A percentile compares a stretch with the other conserved stretches of the same genome.
phyloP scores from a whole-genome alignment of 2,329 filamentous ascomycete species.

The Pestalotiopsis fici region DNA sequence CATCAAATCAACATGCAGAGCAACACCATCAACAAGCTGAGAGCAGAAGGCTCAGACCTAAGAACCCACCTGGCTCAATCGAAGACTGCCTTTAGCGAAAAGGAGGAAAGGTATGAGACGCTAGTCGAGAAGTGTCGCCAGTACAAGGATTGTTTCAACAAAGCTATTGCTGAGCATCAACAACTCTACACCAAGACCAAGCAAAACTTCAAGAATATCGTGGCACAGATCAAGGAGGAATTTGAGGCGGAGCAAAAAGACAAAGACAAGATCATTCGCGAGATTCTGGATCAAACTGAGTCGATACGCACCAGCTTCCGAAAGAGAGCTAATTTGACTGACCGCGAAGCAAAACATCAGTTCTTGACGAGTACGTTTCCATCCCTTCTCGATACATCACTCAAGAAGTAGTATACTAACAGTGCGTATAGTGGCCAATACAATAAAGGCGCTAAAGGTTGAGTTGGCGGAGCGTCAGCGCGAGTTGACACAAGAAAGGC shows the following conservation, averaged over 20 bases:
- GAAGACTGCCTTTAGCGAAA: neutral
- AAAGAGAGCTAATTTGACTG: neutral
- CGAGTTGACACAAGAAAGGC: slow-evolving; percentile 5
- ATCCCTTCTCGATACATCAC: neutral
- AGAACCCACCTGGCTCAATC: neutral
- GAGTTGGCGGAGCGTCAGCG: slow-evolving; percentile 8
- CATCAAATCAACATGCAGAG: neutral
- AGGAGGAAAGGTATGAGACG: neutral
- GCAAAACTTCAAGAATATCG: neutral
- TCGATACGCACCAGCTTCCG: neutral
- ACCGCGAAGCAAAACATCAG: neutral
- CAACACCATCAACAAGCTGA: neutral
- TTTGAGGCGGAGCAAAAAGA: neutral
- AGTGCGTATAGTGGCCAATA: neutral
- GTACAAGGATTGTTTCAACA: slow-evolving; percentile 5
- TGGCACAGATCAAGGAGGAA: neutral
- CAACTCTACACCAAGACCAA: slow-evolving; percentile 8
- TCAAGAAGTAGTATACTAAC: neutral
- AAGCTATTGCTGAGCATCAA: slow-evolving; percentile 8
- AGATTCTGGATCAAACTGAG: neutral
- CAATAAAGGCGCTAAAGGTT: neutral
- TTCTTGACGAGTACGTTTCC: neutral
- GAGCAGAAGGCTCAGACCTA: neutral
- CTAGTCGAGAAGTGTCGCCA: neutral
- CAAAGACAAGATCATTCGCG: neutral